Evolutionary conservation across 441 rosid genomes (phyloP), one percentile per base, ranked within the genome.

Genomic region (Adansonia grandidieri): DNA sequence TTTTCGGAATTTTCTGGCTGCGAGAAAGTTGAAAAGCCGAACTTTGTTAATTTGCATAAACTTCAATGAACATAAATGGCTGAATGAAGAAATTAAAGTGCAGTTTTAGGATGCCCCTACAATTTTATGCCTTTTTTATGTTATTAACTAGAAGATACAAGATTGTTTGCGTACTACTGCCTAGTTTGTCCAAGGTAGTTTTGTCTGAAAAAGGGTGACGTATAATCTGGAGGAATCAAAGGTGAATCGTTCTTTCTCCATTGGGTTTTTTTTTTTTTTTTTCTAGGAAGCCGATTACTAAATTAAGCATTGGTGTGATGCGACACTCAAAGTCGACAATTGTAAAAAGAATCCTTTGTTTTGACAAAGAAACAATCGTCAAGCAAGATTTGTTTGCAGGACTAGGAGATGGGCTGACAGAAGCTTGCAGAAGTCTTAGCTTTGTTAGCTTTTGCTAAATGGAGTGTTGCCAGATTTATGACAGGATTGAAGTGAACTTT

Each of bases 331-430:
- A 5, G 9, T n/a, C 13, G 75, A 56, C 75, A 72, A 19, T 10
- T 10, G 64, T 5, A 37, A 54, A 72, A 54, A 32, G 28, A n/a
- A 53, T 37, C 32, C 32, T n/a, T 9, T 54, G 45, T 37, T 53
- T 54, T 72, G 51, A 54, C 75, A 9, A 37, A 42, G 42, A 56
- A 72, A 56, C 75, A 72, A 56, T 56, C 51, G 37, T 54, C 48
- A 56, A 37, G 51, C 50, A 54, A 56, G 64, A 72, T 72, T 37
- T 72, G 1, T 54, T 72, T 54, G 48, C 63, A 56, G 64, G 6
- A 40, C 14, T 65, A 65, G 13, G 44, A 40, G 67, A 63, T 32
- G 44, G 45, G 65, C 14, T 32, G 67, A 14, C 45, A 32, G 1
- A 45, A 63, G 67, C 11, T 63, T 32, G 45, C 67, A 28, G 19